A percentile compares a stretch with the other conserved stretches of the same genome.
Conservation (phyloP, 805 yeast species). For the Kluyveromyces lactis region DNA sequence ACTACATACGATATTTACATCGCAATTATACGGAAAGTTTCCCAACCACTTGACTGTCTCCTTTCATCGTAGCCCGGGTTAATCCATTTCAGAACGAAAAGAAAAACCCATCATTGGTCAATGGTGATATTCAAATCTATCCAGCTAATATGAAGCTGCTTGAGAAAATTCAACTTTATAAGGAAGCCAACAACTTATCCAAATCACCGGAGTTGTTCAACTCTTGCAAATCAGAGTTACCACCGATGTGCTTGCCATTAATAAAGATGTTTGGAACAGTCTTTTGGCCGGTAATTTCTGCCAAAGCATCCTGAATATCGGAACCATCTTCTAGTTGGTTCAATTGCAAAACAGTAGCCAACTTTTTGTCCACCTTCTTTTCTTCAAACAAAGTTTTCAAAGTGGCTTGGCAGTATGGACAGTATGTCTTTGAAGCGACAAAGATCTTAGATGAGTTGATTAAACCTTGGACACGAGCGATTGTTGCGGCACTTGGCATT, state of each 20-base stretch:
- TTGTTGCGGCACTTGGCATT: conserved; percentile 53
- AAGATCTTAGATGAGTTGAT: conserved; percentile 62
- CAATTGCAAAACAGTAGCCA: conserved; percentile 34
- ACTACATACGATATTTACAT: too few species aligned
- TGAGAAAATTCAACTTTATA: neutral
- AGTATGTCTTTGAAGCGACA: conserved; percentile 74
- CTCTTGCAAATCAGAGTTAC: conserved; percentile 80
- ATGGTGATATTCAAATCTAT: too few species aligned
- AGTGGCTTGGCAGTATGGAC: conserved; percentile 55
- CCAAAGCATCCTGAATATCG: conserved; percentile 73
- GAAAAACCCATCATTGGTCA: too few species aligned
- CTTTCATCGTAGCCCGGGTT: too few species aligned
- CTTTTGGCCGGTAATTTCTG: conserved; percentile 74
- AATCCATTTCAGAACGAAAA: too few species aligned
- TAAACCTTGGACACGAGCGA: conserved; percentile 50
- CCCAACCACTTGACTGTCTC: too few species aligned
- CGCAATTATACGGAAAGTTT: too few species aligned
- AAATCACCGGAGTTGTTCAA: conserved; percentile 57
- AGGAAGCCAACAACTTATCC: conserved; percentile 28
- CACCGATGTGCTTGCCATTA: conserved; percentile 89
- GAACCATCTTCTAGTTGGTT: conserved; percentile 60
- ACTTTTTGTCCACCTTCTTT: conserved; percentile 36
- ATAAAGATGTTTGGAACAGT: conserved; percentile 93
- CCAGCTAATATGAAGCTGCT: too few species aligned
- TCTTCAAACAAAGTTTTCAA: conserved; percentile 31